These are phyloP conservation scores for Ceratobasidium sp. DNA, from an alignment of 1,284 basidiomycete genomes.

Conservation along the genomic window DNA sequence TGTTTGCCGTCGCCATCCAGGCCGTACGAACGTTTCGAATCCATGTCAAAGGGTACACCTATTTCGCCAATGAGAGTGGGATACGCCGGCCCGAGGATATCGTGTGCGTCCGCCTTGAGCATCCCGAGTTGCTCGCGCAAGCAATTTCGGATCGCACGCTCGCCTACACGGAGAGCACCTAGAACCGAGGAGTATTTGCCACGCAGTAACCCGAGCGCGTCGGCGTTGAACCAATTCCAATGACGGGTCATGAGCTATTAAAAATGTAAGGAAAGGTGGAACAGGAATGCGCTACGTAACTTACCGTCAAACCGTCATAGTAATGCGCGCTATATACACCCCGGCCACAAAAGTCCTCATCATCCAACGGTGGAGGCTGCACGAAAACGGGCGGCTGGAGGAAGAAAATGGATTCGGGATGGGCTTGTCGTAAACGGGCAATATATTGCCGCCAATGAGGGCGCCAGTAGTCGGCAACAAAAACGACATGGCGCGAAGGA, in stretches of 20 bases:
- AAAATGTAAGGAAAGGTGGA: background rate
- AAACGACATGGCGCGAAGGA: conserved; percentile 63
- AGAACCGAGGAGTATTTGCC: conserved; percentile 77
- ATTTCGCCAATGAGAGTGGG: conserved; percentile 97
- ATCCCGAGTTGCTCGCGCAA: conserved; percentile 87
- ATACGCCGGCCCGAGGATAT: conserved; percentile 68
- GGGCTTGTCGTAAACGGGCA: conserved; percentile 71
- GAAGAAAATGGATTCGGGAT: conserved; percentile 90
- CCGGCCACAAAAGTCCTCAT: conserved; percentile 70
- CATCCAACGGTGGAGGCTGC: conserved; percentile 68
- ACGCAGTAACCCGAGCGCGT: conserved; percentile 88
- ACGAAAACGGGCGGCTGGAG: conserved; percentile 94
- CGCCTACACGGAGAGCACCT: conserved; percentile 72
- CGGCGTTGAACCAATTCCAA: conserved; percentile 98
- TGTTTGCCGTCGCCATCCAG: conserved; percentile 78
- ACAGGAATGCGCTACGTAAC: conserved; percentile 50
- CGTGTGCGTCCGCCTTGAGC: conserved; percentile 75
- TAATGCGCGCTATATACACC: conserved; percentile 88
- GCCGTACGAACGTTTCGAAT: conserved; percentile 84
- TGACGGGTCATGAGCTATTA: conserved; percentile 76
- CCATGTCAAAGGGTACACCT: conserved; percentile 94
- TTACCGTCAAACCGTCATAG: conserved; percentile 86
- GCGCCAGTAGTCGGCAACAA: conserved; percentile 85
- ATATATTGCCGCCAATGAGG: conserved; percentile 78
- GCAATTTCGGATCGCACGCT: conserved; percentile 81